A percentile compares a stretch with the other conserved stretches of the same genome.
phyloP scores from a whole-genome alignment of 2,329 filamentous ascomycete genomes.

The Fusarium duplospermum region DNA sequence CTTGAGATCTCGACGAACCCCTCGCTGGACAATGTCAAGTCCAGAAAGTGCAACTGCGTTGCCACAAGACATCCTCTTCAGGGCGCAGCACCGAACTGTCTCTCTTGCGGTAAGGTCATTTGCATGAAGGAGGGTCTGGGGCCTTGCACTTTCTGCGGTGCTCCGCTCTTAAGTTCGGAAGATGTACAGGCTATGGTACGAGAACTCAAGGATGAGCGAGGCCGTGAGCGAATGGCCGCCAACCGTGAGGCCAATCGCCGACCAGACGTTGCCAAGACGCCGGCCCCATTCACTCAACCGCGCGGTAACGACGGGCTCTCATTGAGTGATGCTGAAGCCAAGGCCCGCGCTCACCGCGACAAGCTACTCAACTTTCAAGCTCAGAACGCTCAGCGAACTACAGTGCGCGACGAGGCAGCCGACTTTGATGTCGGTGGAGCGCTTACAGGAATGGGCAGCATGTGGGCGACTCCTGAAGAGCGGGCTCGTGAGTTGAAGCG shows the following conservation, averaged over 20 bases:
- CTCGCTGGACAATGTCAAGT: conserved; percentile 64
- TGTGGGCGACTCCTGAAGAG: conserved; percentile 89
- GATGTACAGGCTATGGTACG: conserved; percentile 89
- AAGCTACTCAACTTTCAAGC: conserved; percentile 84
- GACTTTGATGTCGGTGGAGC: conserved; percentile 67
- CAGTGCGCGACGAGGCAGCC: conserved; percentile 84
- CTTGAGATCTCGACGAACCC: conserved; percentile 95
- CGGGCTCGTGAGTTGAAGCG: conserved; percentile 84
- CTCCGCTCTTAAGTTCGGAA: conserved; percentile 74
- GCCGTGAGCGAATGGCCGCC: conserved; percentile 84
- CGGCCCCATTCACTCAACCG: conserved; percentile 68
- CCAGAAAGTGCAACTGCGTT: conserved; percentile 86
- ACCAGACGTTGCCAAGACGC: conserved; percentile 72
- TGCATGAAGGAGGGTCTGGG: conserved; percentile 94
- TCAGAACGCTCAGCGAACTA: conserved; percentile 85
- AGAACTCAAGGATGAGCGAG: conserved; percentile 85
- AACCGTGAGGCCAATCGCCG: conserved; percentile 78
- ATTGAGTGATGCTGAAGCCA: conserved; percentile 69
- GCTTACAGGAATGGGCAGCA: conserved; percentile 60
- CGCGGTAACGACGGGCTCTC: conserved; percentile 51
- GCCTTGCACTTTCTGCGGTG: conserved; percentile 90
- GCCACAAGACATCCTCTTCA: conserved; percentile 89
- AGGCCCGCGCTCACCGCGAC: conserved; percentile 83
- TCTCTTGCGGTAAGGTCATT: conserved; percentile 93
- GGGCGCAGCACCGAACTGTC: conserved; percentile 91